Base-by-base conservation (phyloP, 73 alveolate species). In the Paramecium octaurelia region DNA sequence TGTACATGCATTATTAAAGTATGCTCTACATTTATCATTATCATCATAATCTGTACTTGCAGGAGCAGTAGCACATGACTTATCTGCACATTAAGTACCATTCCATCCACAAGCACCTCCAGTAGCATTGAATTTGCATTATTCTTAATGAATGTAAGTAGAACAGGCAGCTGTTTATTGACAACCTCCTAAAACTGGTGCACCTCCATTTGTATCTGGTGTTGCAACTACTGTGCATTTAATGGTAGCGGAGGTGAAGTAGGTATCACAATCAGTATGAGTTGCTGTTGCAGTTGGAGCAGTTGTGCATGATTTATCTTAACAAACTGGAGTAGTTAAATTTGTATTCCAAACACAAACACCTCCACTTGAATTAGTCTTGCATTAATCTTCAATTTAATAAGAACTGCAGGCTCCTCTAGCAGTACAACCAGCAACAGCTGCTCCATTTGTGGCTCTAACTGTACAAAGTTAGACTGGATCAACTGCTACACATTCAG, bases 261-360 rank as follows among this genome's bases (percentile, higher is more conserved):
- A 64, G 16, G 50, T 0, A 64, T 27, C 8, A 64, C 84, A 64
- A 6, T 64, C 50, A 27, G 0, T 27, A 5, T 64, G 84, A 0
- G 84, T 64, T 12, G 84, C 84, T 8, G 27, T 64, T 73, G 87
- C 21, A 16, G 54, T 34, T n/a, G 87, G 87, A 12, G 87, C 87
- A 36, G 87, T 36, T 0, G 68, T 73, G 18, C 87, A 73, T 36
- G 87, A 73, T 73, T 36, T 73, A 18, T 73, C 59, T 29, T 35
- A 16, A 4, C 68, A 73, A 14, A 20, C 69, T 54, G 69, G 6
- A n/a, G 18, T 18, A 20, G 84, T 23, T 16, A 16, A 23, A 27
- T 64, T 31, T 1, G 50, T 34, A 12, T 27, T 64, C 84, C 84
- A 64, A 12, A 27, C 48, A 27, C 84, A 64, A 0, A 6, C 12